Percentiles rank a stretch among this genome's conserved stretches.
phyloP scores from a whole-genome alignment of 257 asterid genomes.

The Salvia rosmarinus region DNA sequence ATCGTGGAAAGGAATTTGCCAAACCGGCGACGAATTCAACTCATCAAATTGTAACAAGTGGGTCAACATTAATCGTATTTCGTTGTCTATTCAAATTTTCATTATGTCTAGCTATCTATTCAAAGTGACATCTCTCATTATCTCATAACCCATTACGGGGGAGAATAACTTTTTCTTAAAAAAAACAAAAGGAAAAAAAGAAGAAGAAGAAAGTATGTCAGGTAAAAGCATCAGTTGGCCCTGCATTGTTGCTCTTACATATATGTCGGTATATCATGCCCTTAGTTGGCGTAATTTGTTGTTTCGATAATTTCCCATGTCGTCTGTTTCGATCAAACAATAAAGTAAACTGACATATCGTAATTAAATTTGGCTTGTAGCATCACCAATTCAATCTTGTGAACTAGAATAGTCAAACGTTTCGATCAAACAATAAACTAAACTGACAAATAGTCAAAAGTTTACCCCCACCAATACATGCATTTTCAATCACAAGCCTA shows the following conservation, averaged over 20 bases:
- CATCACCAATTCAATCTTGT: constrained; percentile 49
- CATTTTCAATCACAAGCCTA: no score
- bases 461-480: no score
- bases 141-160: neutral
- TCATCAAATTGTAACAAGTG: constrained; percentile 76
- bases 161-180: neutral
- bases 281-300: constrained; percentile 47
- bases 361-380: constrained; percentile 34
- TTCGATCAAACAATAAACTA: no score
- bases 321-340: constrained; percentile 51
- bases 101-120: no score
- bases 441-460: no score
- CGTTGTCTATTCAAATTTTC: no score
- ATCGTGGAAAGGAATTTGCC: constrained; percentile 87
- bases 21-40: constrained; percentile 71
- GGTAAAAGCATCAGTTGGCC: constrained; percentile 28
- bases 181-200: neutral
- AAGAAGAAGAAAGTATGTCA: neutral
- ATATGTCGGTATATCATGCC: constrained; percentile 35
- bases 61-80: constrained; percentile 8
- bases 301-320: constrained; percentile 17
- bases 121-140: neutral
- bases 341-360: constrained; percentile 20
- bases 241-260: constrained; percentile 36
- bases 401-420: constrained; percentile 40